A percentile compares a stretch with the other conserved stretches of the same genome.
phyloP scores from a whole-genome alignment of 169 alveolate species.

The Plasmodium gallinaceum region DNA sequence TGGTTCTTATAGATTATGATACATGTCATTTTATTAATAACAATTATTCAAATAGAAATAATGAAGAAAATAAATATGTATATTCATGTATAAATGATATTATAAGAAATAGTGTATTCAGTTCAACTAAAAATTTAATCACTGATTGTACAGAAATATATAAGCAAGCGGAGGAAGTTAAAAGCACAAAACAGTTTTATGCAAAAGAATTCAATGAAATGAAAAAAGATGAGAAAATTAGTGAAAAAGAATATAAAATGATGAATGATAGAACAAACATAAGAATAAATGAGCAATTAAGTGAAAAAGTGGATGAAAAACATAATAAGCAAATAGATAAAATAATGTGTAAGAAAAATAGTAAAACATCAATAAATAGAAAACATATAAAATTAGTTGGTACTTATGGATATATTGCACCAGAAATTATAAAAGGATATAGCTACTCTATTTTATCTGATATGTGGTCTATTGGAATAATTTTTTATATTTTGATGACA shows the following conservation, averaged over 20 bases:
- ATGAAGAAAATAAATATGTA: neutral
- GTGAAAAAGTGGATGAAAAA: neutral
- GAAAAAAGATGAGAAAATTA: slow-evolving; percentile 40
- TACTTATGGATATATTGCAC: slow-evolving; percentile 91
- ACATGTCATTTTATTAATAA: slow-evolving; percentile 84
- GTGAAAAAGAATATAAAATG: neutral
- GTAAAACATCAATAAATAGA: neutral
- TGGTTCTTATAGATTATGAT: slow-evolving; percentile 88
- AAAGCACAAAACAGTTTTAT: slow-evolving; percentile 54
- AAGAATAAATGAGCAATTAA: neutral
- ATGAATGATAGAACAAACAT: neutral
- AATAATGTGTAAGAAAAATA: slow-evolving; percentile 60
- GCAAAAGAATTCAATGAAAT: slow-evolving; percentile 64
- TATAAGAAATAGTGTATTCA: neutral
- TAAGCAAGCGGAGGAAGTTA: neutral
- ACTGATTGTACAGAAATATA: neutral
- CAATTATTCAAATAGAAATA: too few relatives aligned
- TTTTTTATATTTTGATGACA: slow-evolving; percentile 92
- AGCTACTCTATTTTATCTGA: slow-evolving; percentile 90
- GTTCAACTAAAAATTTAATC: neutral
- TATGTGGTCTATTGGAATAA: slow-evolving; percentile 93
- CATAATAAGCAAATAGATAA: neutral
- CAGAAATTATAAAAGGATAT: slow-evolving; percentile 89
- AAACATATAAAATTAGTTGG: slow-evolving; percentile 86
- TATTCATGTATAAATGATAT: neutral